Percentiles rank a stretch among this genome's conserved stretches.
Evolutionary conservation across 2,329 filamentous ascomycete genomes (phyloP).

Genomic region (Dothideomycetes sp.): DNA sequence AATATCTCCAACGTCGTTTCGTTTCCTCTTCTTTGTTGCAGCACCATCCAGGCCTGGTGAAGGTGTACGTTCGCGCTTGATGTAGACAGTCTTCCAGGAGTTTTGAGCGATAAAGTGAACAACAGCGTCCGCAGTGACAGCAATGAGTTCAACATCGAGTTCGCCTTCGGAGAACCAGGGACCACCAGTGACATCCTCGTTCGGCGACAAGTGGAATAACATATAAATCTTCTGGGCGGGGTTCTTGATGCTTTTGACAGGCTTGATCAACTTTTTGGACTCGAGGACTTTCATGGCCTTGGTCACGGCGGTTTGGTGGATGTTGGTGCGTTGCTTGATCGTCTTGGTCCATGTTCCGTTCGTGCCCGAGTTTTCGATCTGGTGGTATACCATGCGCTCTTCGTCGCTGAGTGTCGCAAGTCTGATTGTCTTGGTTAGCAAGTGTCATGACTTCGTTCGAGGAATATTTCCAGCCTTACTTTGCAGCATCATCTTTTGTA

Average conservation of each 20-base stretch:
- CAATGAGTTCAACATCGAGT: slow-evolving; percentile 81
- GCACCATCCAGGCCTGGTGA: slow-evolving; percentile 6
- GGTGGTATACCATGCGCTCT: slow-evolving; percentile 64
- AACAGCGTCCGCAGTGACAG: slow-evolving; percentile 62
- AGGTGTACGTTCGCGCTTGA: slow-evolving; percentile 15
- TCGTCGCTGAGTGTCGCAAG: slow-evolving; percentile 47
- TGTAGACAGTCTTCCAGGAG: slow-evolving; percentile 55
- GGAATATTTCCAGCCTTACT: slow-evolving; percentile 3
- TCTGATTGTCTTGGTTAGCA: slow-evolving; percentile 20
- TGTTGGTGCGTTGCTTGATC: slow-evolving; percentile 68
- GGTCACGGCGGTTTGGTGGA: slow-evolving; percentile 75
- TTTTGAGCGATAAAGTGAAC: slow-evolving; percentile 62
- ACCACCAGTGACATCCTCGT: slow-evolving; percentile 83
- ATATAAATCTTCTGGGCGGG: slow-evolving; percentile 95
- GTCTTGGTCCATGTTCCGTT: slow-evolving; percentile 70
- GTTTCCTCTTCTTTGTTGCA: slow-evolving; percentile 28
- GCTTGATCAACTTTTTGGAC: slow-evolving; percentile 70
- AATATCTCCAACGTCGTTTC: slow-evolving; percentile 20
- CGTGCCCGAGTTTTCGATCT: slow-evolving; percentile 14
- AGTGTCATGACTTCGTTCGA: slow-evolving; percentile 1
- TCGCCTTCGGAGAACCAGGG: slow-evolving; percentile 91
- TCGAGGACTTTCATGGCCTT: slow-evolving; percentile 78
- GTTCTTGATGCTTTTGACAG: slow-evolving; percentile 85
- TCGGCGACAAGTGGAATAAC: slow-evolving; percentile 72
- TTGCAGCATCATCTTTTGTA: slow-evolving; percentile 14